phyloP scores from a whole-genome alignment of 208 protist genomes.

The Strigomonas culicis region DNA sequence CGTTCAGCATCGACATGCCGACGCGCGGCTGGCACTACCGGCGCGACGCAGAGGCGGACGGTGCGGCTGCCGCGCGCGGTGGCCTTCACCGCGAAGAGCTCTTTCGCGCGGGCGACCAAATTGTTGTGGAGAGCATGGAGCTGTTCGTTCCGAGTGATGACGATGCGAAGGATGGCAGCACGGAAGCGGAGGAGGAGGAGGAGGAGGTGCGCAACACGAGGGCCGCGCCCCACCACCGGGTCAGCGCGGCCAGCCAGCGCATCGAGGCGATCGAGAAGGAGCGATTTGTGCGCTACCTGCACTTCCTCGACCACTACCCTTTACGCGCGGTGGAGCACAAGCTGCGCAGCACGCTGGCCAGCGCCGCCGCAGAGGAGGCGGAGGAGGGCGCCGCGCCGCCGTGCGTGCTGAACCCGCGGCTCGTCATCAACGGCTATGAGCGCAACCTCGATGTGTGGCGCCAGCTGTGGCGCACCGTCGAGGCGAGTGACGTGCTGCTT shows the following conservation, averaged over 20 bases:
- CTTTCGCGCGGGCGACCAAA: too few species aligned
- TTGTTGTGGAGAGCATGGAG: neutral
- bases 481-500: conserved; percentile 94
- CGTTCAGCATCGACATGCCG: conserved; percentile 71
- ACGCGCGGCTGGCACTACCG: conserved; percentile 53
- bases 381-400: neutral
- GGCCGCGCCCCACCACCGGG: conserved; percentile 2
- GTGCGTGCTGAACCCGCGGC: conserved; percentile 6
- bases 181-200: neutral
- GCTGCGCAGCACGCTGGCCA: too few species aligned
- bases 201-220: neutral
- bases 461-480: conserved; percentile 97
- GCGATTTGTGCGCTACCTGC: conserved; percentile 49
- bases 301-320: conserved; percentile 43
- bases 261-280: conserved; percentile 39
- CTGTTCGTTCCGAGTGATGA: conserved; percentile 1
- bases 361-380: too few species aligned
- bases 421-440: conserved; percentile 92
- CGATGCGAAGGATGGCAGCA: conserved; percentile 2
- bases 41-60: conserved; percentile 8
- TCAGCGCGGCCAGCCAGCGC: neutral
- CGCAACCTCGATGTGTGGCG: conserved; percentile 98
- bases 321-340: neutral
- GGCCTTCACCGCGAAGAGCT: too few species aligned
- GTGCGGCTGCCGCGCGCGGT: too few species aligned